Evolutionary conservation across 441 rosid species (phyloP).

Genomic region (Rhodomyrtus psidioides): DNA sequence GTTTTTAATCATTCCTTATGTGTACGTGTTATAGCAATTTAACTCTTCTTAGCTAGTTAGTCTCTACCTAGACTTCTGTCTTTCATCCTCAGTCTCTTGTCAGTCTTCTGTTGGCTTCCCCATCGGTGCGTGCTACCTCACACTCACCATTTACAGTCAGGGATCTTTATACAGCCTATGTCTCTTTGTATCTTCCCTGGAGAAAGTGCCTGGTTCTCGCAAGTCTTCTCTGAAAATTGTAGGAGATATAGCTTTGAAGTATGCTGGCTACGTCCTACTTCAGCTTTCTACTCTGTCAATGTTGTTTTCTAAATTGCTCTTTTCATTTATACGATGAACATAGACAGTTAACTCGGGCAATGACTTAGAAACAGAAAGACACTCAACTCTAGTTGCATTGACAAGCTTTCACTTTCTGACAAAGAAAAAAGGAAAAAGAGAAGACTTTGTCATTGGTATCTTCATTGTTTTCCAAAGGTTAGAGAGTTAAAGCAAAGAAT

Average conservation of each 20-base stretch:
- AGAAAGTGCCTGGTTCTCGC: neutral
- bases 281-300: neutral
- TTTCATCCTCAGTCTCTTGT: neutral
- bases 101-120: neutral
- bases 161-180: neutral
- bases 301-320: neutral
- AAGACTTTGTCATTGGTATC: neutral
- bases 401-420: neutral
- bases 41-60: neutral
- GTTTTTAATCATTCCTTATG: neutral
- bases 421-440: neutral
- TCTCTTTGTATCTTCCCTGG: neutral
- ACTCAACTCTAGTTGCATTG: neutral
- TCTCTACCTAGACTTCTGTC: neutral
- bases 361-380: neutral
- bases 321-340: neutral
- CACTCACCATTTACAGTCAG: neutral
- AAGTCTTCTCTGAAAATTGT: neutral
- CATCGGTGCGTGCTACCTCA: neutral
- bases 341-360: neutral
- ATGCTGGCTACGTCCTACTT: neutral
- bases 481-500: neutral
- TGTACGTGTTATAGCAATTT: neutral
- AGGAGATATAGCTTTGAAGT: neutral
- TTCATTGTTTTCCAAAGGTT: neutral